phyloP scores from a whole-genome alignment of 345 rosid genomes.

The Diplotaxis tenuifolia region DNA sequence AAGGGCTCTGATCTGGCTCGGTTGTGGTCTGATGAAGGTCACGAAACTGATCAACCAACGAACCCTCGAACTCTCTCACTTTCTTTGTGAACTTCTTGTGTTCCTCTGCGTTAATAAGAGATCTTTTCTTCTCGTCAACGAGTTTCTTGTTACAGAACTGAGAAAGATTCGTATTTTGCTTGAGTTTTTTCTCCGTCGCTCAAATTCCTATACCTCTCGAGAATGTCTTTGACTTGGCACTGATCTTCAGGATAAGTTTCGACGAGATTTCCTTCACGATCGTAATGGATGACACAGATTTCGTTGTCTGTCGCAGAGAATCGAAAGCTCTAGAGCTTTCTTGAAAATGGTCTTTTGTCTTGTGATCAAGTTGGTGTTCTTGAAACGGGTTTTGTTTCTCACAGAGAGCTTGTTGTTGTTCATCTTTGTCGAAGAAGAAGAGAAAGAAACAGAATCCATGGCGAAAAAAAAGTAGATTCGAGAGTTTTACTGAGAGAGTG shows the following conservation, averaged over 20 bases:
- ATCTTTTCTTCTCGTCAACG: background rate
- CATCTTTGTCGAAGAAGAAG: background rate
- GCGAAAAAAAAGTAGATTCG: background rate
- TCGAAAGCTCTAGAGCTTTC: background rate
- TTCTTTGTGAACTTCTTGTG: too few species aligned
- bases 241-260: background rate
- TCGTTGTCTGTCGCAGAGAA: background rate
- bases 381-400: background rate
- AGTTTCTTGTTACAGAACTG: background rate
- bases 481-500: background rate
- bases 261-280: background rate
- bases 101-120: background rate
- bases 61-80: too few species aligned
- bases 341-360: slow-evolving; percentile 4
- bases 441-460: background rate
- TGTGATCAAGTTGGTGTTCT: background rate
- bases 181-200: too few species aligned
- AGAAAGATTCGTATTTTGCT: background rate
- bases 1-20: too few species aligned
- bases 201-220: too few species aligned
- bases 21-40: too few species aligned
- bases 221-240: too few species aligned
- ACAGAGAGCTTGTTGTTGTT: background rate
- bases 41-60: too few species aligned
- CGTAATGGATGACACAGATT: too few species aligned